Evolutionary conservation across 169 alveolate species (phyloP).

Genomic region (Plasmodium fragile): DNA sequence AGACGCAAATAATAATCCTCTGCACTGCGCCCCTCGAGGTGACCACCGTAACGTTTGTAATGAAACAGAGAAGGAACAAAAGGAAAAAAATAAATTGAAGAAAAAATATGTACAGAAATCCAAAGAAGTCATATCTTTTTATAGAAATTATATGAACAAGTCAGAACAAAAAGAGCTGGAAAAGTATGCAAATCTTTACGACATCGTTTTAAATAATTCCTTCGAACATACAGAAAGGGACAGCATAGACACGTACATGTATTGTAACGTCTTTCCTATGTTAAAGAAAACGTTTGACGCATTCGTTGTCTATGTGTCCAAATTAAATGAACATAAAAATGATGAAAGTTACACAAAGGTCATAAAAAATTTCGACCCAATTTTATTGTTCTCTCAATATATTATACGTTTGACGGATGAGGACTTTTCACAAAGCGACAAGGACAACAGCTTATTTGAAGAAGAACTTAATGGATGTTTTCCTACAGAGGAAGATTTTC

Average conservation of each 20-base stretch:
- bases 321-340: conserved; percentile 38
- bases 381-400: conserved; percentile 51
- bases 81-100: neutral
- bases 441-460: neutral
- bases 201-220: conserved; percentile 52
- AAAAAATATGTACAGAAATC: conserved; percentile 62
- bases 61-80: neutral
- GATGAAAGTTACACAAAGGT: conserved; percentile 25
- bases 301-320: conserved; percentile 36
- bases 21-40: neutral
- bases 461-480: neutral
- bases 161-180: conserved; percentile 65
- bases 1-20: neutral
- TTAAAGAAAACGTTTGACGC: conserved; percentile 70
- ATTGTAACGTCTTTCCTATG: conserved; percentile 56
- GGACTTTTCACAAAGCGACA: conserved; percentile 2
- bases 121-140: conserved; percentile 27
- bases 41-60: neutral
- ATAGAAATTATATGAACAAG: conserved; percentile 54
- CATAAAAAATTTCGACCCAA: conserved; percentile 50
- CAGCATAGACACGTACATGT: conserved; percentile 57
- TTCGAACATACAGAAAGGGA: conserved; percentile 69
- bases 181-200: conserved; percentile 37
- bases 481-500: neutral
- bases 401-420: conserved; percentile 56